Base-by-base conservation (phyloP, 1,139 yeast genomes). In the Suhomyces chickasaworum region DNA sequence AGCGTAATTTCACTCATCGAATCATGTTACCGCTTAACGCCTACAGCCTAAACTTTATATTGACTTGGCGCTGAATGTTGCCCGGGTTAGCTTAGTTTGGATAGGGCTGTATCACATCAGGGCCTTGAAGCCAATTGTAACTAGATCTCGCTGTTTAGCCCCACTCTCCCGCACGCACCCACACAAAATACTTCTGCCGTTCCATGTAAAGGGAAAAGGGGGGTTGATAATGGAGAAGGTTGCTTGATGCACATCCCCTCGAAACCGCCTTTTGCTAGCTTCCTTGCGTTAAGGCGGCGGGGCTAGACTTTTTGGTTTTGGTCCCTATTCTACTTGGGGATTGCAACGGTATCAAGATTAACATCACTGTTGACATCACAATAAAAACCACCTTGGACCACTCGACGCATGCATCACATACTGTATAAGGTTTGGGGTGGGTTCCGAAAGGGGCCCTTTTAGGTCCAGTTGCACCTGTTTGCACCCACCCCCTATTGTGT, bases 1-100 rank as follows among this genome's bases (percentile, higher is more conserved):
- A 22, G 32, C 18, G 32, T 37, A 27, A 37, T 37, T 35, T 35
- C 37, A 35, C 37, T 37, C 39, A 37, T 37, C 39, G 39, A 27
- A 37, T 37, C 18, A 31, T 37, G 39, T 22, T 4, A 25, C 37
- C 21, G 25, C 37, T 32, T 27, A 37, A 37, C n/a, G n/a, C n/a
- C 31, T 4, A 25, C 37, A 35, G 25, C 37, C 39, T 27, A 37
- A 37, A 37, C 31, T 23, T 37, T 25, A 23, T 23, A 17, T 16
- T 16, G 6, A 22, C 20, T 37, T 23, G 39, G 30, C 30, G 15
- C 22, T 37, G 39, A 13, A 16, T 9, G 12, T 7, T 7, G 17
- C 17, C 29, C 20, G 29, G 17, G 37, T 18, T 22, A 15, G 29
- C 12, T 21, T 16, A 29, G 18, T 21, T 22, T 35, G 37, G 29